Base-by-base conservation (phyloP, 441 rosid genomes). In the Mallotus japonicus region DNA sequence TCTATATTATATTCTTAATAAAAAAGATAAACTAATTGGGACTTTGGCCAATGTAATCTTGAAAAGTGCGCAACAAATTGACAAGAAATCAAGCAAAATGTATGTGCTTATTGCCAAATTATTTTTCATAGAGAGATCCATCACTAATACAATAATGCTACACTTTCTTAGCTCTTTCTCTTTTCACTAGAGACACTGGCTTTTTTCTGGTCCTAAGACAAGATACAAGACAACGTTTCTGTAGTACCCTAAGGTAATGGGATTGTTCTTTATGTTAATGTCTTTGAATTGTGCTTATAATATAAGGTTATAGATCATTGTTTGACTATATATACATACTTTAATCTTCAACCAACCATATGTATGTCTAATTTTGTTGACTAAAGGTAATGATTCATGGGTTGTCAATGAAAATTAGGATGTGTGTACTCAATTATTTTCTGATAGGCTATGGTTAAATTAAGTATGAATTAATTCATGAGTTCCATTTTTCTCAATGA, bases 81-180 rank as follows among this genome's bases (percentile, higher is more conserved):
- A 28, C 32, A 28, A 28, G 32, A 28, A 28, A 28, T 28, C 14
- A 47, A 8, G 50, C 50, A 2, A 47, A 10, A 47, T 47, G 14
- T 47, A 3, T 47, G 62, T 10, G 34, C 19, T 53, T 16, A n/a
- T 16, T 16, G 20, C 20, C 20, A 1, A n/a, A 54, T 16, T 16
- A 51, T 13, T 16, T 12, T 3, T 47, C 50, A 6, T 37, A 14
- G 54, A 14, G 57, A 16, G 57, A 54, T 54, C 16, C 20, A 58
- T 20, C 34, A 11, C 63, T 11, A 28, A 28, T 28, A 46, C 0
- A 46, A 44, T 1, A 46, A 44, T 1, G 9, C 46, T 65, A 65
- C 37, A 65, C 37, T 65, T 65, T 46, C 69, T 34, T 65, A 20
- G 69, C 50, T 47, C 28, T 65, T 65, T 20, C 42, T 20, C 42